phyloP scores from a whole-genome alignment of 352 stramenopile genomes.

The Globisporangium acanthophoron region DNA sequence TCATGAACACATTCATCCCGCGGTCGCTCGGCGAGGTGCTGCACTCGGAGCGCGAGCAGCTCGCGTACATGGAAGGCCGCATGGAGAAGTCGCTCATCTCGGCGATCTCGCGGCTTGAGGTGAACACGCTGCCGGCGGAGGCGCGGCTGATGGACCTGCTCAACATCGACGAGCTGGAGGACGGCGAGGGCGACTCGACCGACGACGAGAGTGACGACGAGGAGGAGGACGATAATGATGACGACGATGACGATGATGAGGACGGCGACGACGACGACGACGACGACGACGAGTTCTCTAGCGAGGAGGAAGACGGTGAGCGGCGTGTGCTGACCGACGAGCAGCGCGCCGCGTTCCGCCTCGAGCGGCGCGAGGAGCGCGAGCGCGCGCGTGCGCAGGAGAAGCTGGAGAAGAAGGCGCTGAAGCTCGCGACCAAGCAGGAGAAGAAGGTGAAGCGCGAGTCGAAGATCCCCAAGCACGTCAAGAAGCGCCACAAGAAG shows the following conservation, averaged over 20 bases:
- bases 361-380: slow-evolving; percentile 69
- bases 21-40: slow-evolving; percentile 93
- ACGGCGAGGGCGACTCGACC: slow-evolving; percentile 54
- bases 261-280: slow-evolving; percentile 31
- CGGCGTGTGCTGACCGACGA: slow-evolving; percentile 63
- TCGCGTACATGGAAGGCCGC: slow-evolving; percentile 79
- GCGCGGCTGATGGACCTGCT: slow-evolving; percentile 62
- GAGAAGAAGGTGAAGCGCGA: slow-evolving; percentile 90
- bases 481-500: slow-evolving; percentile 98
- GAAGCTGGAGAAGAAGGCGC: slow-evolving; percentile 85
- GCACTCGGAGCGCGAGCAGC: slow-evolving; percentile 80
- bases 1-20: slow-evolving; percentile 93
- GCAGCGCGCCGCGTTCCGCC: slow-evolving; percentile 79
- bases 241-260: slow-evolving; percentile 50
- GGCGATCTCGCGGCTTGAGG: slow-evolving; percentile 73
- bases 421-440: slow-evolving; percentile 96
- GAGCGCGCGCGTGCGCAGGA: slow-evolving; percentile 49
- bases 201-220: slow-evolving; percentile 59
- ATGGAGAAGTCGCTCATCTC: slow-evolving; percentile 81
- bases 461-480: slow-evolving; percentile 98
- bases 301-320: slow-evolving; percentile 47
- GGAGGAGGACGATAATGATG: slow-evolving; percentile 40
- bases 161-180: slow-evolving; percentile 58
- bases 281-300: slow-evolving; percentile 34
- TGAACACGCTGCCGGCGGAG: slow-evolving; percentile 28